Conservation (phyloP, 2,329 filamentous ascomycete genomes). For the Sphaerulina musiva region DNA sequence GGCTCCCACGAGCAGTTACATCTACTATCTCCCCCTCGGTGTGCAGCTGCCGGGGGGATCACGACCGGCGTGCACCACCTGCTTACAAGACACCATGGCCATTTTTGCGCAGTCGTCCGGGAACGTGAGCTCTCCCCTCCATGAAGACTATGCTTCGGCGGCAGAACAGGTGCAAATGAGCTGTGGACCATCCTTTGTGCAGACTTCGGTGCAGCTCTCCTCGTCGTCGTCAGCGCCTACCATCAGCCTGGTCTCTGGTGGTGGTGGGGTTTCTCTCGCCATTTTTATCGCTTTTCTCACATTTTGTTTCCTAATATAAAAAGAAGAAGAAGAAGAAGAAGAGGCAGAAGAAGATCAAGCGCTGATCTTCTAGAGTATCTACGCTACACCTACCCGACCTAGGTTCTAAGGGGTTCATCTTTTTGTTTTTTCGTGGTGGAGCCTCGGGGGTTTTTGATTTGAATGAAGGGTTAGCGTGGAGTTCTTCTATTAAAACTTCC, state of each 20-base stretch:
- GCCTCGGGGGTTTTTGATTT: too few relatives aligned
- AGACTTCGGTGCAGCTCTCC: slow-evolving; percentile 12
- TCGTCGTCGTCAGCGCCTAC: background rate
- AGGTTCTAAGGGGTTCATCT: too few relatives aligned
- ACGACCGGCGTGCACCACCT: slow-evolving; percentile 67
- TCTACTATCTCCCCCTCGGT: slow-evolving; percentile 83
- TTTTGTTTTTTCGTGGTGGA: too few relatives aligned
- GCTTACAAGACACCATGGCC: slow-evolving; percentile 72
- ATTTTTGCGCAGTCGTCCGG: slow-evolving; percentile 66
- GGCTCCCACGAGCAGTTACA: slow-evolving; percentile 64
- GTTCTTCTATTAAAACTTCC: too few relatives aligned
- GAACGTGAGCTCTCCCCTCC: slow-evolving; percentile 60
- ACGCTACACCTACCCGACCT: too few relatives aligned
- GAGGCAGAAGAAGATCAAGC: background rate
- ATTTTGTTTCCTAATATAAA: background rate
- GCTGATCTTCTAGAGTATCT: background rate
- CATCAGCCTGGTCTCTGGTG: background rate
- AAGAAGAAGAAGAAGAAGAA: background rate
- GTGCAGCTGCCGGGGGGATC: slow-evolving; percentile 59
- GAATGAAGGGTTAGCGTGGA: too few relatives aligned
- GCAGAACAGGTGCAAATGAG: slow-evolving; percentile 65
- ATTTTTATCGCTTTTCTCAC: background rate
- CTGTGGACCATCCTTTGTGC: slow-evolving; percentile 51
- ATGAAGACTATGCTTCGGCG: slow-evolving; percentile 61
- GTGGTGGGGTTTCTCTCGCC: background rate